A percentile compares a stretch with the other conserved stretches of the same genome.
These are phyloP conservation scores for Diaporthe velutina DNA, from an alignment of 2,329 filamentous ascomycete species.

Conservation along the genomic window DNA sequence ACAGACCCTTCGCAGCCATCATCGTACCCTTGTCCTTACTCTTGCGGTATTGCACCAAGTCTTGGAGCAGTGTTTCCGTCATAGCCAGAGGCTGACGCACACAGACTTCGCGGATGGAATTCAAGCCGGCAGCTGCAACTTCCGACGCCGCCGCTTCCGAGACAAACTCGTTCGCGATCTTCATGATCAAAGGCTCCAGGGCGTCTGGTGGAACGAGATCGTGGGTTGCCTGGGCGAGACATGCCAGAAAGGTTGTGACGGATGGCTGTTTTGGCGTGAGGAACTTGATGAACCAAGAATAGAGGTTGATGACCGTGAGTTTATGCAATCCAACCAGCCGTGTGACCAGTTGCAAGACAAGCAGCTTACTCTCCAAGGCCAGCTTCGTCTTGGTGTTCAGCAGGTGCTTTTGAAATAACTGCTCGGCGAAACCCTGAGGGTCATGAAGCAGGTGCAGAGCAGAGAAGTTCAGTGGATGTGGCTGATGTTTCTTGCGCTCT, in stretches of 20 bases:
- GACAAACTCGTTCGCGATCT: constrained; percentile 98
- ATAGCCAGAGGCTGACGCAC: constrained; percentile 94
- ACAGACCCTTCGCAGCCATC: constrained; percentile 95
- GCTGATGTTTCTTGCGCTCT: constrained; percentile 89
- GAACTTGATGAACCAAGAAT: constrained; percentile 96
- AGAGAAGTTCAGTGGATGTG: constrained; percentile 94
- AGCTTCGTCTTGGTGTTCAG: constrained; percentile 89
- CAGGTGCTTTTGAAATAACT: constrained; percentile 90
- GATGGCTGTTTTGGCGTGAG: constrained; percentile 89
- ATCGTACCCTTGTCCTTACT: constrained; percentile 99
- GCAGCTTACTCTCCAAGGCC: constrained; percentile 87
- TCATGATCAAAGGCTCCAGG: constrained; percentile 89
- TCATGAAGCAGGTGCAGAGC: constrained; percentile 94
- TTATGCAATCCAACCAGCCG: constrained; percentile 93
- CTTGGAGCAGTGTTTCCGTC: constrained; percentile 94
- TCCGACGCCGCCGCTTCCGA: constrained; percentile 93
- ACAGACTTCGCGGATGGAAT: constrained; percentile 95
- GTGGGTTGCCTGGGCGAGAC: constrained; percentile 91
- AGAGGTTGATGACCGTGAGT: constrained; percentile 88
- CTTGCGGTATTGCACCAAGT: constrained; percentile 94
- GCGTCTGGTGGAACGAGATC: constrained; percentile 92
- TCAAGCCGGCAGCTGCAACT: constrained; percentile 91
- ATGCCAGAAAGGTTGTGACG: constrained; percentile 94
- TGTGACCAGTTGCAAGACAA: constrained; percentile 92
- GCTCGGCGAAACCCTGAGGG: constrained; percentile 92